These are phyloP conservation scores for Cladosporium austrohemisphaericum DNA, from an alignment of 2,329 filamentous ascomycete species.

Conservation along the genomic window DNA sequence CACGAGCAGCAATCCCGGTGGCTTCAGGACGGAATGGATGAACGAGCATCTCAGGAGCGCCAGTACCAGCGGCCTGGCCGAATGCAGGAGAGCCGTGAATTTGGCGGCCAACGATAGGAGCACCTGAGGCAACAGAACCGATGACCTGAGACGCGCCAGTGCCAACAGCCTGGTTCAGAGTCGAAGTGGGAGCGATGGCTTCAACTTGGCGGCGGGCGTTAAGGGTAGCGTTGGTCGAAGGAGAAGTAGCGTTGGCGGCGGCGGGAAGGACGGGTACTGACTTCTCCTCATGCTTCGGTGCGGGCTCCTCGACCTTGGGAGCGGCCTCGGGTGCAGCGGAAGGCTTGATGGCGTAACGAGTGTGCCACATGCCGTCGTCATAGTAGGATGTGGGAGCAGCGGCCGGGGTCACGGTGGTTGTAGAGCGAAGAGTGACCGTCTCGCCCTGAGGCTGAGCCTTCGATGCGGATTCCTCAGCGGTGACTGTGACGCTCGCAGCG, in stretches of 20 bases:
- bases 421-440: slow-evolving; percentile 14
- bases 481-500: background rate
- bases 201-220: background rate
- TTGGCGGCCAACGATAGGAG: no score
- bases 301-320: slow-evolving; percentile 14
- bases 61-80: background rate
- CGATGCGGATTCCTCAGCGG: background rate
- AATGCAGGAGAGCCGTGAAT: no score
- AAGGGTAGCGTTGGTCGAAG: background rate
- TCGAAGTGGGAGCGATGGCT: background rate
- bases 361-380: slow-evolving; percentile 46
- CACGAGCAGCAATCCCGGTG: background rate
- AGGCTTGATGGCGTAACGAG: slow-evolving; percentile 38
- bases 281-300: slow-evolving; percentile 3
- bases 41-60: background rate
- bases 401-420: slow-evolving; percentile 17
- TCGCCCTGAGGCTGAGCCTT: background rate
- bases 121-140: no score
- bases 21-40: background rate
- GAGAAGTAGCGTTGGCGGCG: background rate
- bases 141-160: no score
- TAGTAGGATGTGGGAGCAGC: slow-evolving; percentile 35
- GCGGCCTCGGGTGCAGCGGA: slow-evolving; percentile 1
- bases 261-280: no score
- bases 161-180: background rate